These are phyloP conservation scores for Sonneratia caseolaris DNA, from an alignment of 345 rosid species.

Conservation along the genomic window DNA sequence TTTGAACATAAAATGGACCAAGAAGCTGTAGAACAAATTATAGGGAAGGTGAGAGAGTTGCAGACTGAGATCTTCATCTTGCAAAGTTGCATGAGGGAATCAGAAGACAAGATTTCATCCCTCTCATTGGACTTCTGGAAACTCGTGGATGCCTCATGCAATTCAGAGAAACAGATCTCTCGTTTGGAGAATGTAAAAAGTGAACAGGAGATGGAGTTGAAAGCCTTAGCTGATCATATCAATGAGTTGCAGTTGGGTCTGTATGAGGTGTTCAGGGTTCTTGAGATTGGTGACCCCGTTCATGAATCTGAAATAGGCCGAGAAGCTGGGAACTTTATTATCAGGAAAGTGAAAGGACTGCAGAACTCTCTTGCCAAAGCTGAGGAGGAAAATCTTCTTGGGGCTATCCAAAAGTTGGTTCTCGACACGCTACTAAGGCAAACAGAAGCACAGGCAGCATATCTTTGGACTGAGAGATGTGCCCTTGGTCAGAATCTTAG, in stretches of 20 bases:
- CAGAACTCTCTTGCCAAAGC: conserved; percentile 37
- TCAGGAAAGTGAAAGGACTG: conserved; percentile 41
- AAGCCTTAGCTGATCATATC: conserved; percentile 24
- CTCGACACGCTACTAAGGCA: conserved; percentile 52
- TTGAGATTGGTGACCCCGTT: conserved; percentile 27
- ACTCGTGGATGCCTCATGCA: conserved; percentile 43
- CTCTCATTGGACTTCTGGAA: conserved; percentile 44
- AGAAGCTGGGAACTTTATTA: conserved; percentile 25
- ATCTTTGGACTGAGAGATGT: conserved; percentile 37
- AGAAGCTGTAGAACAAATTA: conserved; percentile 25
- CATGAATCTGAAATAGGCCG: conserved; percentile 36
- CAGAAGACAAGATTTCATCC: conserved; percentile 49
- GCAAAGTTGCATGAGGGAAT: conserved; percentile 50
- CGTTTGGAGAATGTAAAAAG: conserved; percentile 42
- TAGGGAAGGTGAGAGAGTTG: conserved; percentile 17
- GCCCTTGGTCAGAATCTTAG: conserved; percentile 36
- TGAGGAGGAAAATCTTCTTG: conserved; percentile 49
- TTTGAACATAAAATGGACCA: conserved; percentile 35
- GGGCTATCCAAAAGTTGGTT: conserved; percentile 46
- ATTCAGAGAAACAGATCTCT: conserved; percentile 50
- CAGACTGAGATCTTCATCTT: conserved; percentile 59
- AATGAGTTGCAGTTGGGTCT: conserved; percentile 41
- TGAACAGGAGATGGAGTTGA: conserved; percentile 39
- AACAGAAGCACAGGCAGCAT: conserved; percentile 49
- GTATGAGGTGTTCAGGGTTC: conserved; percentile 38